phyloP scores from a whole-genome alignment of 2,329 filamentous ascomycete genomes.

The Westerdykella ornata region DNA sequence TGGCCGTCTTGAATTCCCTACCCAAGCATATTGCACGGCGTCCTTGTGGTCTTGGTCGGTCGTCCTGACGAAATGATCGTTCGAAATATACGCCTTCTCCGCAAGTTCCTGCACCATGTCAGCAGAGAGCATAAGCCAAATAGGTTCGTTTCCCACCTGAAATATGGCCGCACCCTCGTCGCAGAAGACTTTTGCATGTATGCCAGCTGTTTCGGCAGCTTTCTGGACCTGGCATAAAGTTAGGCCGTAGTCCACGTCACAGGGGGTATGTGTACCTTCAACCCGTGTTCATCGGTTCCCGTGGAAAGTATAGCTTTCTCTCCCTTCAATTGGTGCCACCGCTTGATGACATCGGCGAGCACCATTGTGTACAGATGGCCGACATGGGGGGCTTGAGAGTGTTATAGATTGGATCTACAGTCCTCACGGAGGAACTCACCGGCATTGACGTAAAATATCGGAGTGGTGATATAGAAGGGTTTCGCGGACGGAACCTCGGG shows the following conservation, averaged over 20 bases:
- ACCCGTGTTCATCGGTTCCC: conserved; percentile 93
- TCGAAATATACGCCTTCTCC: conserved; percentile 58
- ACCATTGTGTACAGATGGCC: conserved; percentile 94
- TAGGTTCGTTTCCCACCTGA: conserved; percentile 41
- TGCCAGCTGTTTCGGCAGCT: conserved; percentile 64
- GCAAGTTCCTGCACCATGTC: conserved; percentile 54
- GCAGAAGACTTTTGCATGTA: conserved; percentile 77
- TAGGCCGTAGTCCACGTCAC: conserved; percentile 1
- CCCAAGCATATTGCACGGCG: conserved; percentile 86
- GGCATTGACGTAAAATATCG: conserved; percentile 98
- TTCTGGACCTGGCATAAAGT: conserved; percentile 63
- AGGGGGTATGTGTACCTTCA: conserved; percentile 57
- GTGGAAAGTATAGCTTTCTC: conserved; percentile 69
- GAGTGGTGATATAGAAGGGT: conserved; percentile 91
- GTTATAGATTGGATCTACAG: conserved; percentile 1
- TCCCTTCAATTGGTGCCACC: conserved; percentile 77
- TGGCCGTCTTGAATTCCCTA: conserved; percentile 23
- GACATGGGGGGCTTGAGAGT: conserved; percentile 69
- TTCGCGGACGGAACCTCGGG: conserved; percentile 46
- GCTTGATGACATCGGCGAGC: conserved; percentile 81
- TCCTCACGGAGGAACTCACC: conserved; percentile 47
- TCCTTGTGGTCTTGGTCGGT: conserved; percentile 76
- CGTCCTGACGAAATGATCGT: conserved; percentile 88
- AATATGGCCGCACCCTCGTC: conserved; percentile 78
- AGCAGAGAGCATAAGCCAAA: conserved; percentile 3